Evolutionary conservation across 148 eudicot species (phyloP).

Genomic region (Pouteria glomerata): DNA sequence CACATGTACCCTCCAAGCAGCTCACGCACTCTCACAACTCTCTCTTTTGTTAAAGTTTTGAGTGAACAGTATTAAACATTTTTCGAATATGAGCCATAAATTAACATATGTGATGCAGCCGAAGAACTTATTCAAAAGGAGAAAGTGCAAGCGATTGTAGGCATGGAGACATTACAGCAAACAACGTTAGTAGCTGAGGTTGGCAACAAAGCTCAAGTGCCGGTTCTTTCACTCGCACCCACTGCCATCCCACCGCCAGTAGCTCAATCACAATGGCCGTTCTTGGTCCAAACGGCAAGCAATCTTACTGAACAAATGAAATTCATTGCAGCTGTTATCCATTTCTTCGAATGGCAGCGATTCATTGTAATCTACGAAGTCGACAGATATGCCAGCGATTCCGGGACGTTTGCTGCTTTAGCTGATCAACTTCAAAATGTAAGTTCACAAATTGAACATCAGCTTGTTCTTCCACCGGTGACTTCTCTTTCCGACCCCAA

Average conservation of each 20-base stretch:
- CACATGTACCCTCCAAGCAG: conserved; percentile 19
- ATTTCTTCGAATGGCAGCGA: conserved; percentile 34
- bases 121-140: conserved; percentile 20
- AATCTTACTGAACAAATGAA: too few species aligned
- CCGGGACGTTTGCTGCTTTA: conserved; percentile 19
- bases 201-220: too few species aligned
- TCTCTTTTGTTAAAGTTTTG: too few species aligned
- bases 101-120: too few species aligned
- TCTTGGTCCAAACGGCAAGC: conserved; percentile 28
- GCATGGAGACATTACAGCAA: conserved; percentile 31
- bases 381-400: conserved; percentile 26
- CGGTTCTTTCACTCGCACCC: too few species aligned
- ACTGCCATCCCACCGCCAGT: conserved; percentile 9
- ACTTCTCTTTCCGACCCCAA: conserved; percentile 20
- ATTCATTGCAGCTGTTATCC: too few species aligned
- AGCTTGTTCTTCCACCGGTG: conserved; percentile 29
- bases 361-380: conserved; percentile 44
- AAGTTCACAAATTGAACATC: conserved; percentile 29
- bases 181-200: conserved; percentile 28
- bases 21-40: neutral
- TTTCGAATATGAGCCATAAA: too few species aligned
- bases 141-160: conserved; percentile 26
- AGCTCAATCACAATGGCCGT: conserved; percentile 20
- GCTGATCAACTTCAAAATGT: conserved; percentile 28
- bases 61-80: too few species aligned